Evolutionary conservation across 2,329 filamentous ascomycete species (phyloP), one percentile per base, ranked within the genome.

Genomic region (Sphaerulina vaccinii): DNA sequence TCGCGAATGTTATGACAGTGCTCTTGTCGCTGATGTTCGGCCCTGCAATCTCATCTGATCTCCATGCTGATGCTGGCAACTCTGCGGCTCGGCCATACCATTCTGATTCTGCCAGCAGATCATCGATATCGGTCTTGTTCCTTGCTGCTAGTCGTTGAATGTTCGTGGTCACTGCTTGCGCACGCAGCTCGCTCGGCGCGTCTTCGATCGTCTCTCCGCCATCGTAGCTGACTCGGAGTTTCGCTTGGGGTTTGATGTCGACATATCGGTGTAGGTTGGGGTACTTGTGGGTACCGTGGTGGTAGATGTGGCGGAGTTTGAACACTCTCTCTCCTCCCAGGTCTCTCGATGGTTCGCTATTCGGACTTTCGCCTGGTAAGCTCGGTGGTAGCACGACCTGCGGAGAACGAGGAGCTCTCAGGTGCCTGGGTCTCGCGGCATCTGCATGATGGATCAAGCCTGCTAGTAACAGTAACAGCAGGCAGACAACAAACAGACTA

Each of bases 11-110:
- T 59, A 97, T 68, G 10, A 99, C 79, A 0, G 90, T 96, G 54
- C 86, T 80, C 70, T 89, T 93, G 68, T 96, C 88, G 3, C 87
- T 88, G 39, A 95, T 74, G 69, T 97, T 86, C 2, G 93, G 93
- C 0, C 85, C 87, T 0, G 82, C 68, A 0, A 96, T 75, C 40
- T 89, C 81, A 60, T 97, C 92, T 59, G 87, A 74, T 0, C 85
- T 86, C 93, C 93, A 99, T 44, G 86, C 87, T 1, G 85, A 85
- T 1, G 84, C 79, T 10, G 85, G 83, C 37, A 95, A 78, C 16
- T 81, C 77, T 48, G 85, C 81, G 13, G 86, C 80, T 60, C 80
- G 82, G 23, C 88, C 88, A 24, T 79, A 81, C 54, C 82, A 75
- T 44, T 88, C 81, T 9, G 89, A 85, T 57, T 85, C 79, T 18